Conservation (phyloP, 768 basidiomycete species). For the Pisolithus tinctorius region DNA sequence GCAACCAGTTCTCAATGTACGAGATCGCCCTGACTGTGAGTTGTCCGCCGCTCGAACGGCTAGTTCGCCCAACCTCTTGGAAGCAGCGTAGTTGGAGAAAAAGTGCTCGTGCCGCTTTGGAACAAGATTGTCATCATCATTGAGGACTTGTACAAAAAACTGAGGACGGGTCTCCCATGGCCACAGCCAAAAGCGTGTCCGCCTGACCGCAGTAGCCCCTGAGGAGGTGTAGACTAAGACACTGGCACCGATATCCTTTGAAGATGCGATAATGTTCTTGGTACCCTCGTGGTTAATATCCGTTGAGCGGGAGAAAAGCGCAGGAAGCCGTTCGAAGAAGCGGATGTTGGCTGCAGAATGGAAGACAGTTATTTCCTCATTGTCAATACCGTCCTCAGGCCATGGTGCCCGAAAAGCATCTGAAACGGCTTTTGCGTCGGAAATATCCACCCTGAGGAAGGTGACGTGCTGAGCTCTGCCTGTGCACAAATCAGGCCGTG, state of each 20-base stretch:
- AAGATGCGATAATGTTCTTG: constrained; percentile 56
- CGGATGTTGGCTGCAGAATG: constrained; percentile 76
- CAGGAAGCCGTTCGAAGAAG: constrained; percentile 58
- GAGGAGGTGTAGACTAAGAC: constrained; percentile 70
- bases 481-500: constrained; percentile 47
- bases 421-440: constrained; percentile 45
- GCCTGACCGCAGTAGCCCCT: constrained; percentile 52
- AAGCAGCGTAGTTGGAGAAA: constrained; percentile 74
- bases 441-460: constrained; percentile 55
- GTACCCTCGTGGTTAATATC: constrained; percentile 65
- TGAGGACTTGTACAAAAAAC: constrained; percentile 54
- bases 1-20: constrained; percentile 56
- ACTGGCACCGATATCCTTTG: constrained; percentile 45
- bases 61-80: constrained; percentile 54
- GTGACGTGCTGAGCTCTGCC: constrained; percentile 47
- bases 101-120: constrained; percentile 54
- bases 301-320: constrained; percentile 47
- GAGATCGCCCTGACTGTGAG: constrained; percentile 22
- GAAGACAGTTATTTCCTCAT: constrained; percentile 51
- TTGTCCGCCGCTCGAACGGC: constrained; percentile 38
- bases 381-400: constrained; percentile 30
- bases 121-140: constrained; percentile 48
- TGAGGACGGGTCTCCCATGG: constrained; percentile 64
- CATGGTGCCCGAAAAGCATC: constrained; percentile 62
- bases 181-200: constrained; percentile 61